Evolutionary conservation across 192 early-diverging fungal species (phyloP), one percentile per base, ranked within the genome.

Genomic region (Chytriomyces sp.): DNA sequence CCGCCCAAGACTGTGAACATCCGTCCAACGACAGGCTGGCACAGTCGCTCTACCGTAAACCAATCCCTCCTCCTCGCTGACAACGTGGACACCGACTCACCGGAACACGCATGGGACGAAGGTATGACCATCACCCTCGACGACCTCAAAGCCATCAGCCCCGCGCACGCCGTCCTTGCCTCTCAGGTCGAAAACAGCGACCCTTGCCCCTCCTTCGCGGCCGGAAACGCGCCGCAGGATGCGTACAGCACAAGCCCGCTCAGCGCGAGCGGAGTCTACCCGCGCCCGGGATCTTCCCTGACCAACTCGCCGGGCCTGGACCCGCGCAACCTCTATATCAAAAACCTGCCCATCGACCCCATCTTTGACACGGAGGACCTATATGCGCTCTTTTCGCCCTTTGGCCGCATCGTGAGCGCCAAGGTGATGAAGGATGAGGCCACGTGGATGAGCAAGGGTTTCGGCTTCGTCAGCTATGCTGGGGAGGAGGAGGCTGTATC

Each of bases 341-440:
- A 84, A 70, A 83, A 84, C 67, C 74, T 84, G 22, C 66, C 66
- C 8, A 68, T 68, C n/a, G 78, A 78, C 19, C 76, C 78, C 4
- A 75, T 68, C 53, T 55, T 84, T 59, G 75, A 75, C 66, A 81
- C 81, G 39, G 54, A 74, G 26, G 83, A 82, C 49, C 75, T 84
- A 2, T 82, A 79, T 64, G 64, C 78, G 37, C 54, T 82, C 39
- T 84, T 84, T 66, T 66, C 76, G 32, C 14, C 22, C 30, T 84
- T 75, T 62, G 83, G 83, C 34, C 71, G 73, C 12, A 81, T 84
- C 55, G 59, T 79, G 8, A 78, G 76, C 28, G 83, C 81, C 3
- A 70, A 75, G 28, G 81, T 84, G n/a, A 84, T 84, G 83, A 59
- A 62, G 53, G 85, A 90, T 64, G 82, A 85, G 32, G 25, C 49